Conservation (phyloP, 2,329 filamentous ascomycete genomes). For the Aspergillus persii region DNA sequence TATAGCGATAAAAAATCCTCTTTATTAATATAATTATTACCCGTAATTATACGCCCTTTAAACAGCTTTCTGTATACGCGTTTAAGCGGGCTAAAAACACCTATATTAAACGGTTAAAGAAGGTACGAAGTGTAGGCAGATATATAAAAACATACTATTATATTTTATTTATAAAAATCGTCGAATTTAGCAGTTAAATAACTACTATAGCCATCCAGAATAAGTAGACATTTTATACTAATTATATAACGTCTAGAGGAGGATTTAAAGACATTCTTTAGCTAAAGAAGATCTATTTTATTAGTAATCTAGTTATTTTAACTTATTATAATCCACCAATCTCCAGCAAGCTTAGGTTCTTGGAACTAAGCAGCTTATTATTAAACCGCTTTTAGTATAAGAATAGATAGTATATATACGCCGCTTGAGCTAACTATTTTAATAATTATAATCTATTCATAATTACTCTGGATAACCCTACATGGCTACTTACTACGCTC, state of each 20-base stretch:
- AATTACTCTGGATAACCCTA: too few species aligned
- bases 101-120: slow-evolving; percentile 1
- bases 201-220: slow-evolving; percentile 6
- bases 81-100: slow-evolving; percentile 7
- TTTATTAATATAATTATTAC: slow-evolving; percentile 10
- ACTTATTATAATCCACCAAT: neutral
- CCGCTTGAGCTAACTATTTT: neutral
- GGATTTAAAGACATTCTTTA: neutral
- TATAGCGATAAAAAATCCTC: slow-evolving; percentile 9
- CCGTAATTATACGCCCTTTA: neutral
- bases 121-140: neutral
- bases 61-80: slow-evolving; percentile 2
- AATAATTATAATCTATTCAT: slow-evolving; percentile 14
- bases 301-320: neutral
- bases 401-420: neutral
- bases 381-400: neutral
- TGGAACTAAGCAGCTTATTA: neutral
- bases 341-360: neutral
- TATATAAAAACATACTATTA: slow-evolving; percentile 5
- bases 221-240: neutral
- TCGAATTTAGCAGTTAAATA: slow-evolving; percentile 8
- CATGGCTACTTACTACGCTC: too few species aligned
- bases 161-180: slow-evolving; percentile 4
- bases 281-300: neutral
- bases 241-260: neutral